Evolutionary conservation across 2,329 filamentous ascomycete species (phyloP), one percentile per base, ranked within the genome.

Genomic region (Bipolaris oryzae): DNA sequence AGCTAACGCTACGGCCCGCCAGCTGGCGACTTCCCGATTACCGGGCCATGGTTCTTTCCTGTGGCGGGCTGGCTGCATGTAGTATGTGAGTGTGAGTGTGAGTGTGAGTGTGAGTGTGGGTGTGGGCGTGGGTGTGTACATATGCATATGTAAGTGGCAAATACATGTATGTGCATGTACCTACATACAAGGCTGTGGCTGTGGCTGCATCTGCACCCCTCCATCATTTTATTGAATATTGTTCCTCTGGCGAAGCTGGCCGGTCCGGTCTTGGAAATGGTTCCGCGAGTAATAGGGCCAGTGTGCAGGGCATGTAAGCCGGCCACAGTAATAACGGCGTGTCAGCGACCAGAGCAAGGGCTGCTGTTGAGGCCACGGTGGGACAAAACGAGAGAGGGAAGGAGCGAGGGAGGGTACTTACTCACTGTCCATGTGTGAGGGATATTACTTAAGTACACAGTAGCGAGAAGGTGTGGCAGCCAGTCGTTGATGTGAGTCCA

Each of bases 1-100:
- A 60, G 60, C 60, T 63, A 61, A 51, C 61, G 61, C 61, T 57
- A 50, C 61, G 61, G 58, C 47, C 61, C 61, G 61, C 52, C 33
- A 53, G 44, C 55, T 54, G 50, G 55, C 55, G 49, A 57, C 49
- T 50, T 55, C 48, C 49, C 55, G 41, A 55, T 31, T 31, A 44
- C 44, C 44, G 50, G 50, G 44, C 54, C 50, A 43, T 51, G 39
- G 11, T 5, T 39, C 16, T 39, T 16, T 18, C 18, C 7, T 28
- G 25, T 41, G 20, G 38, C 38, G 16, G 38, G 38, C 20, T 41
- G 21, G 21, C 21, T 23, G 21, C 21, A 23, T 23, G 38, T 6
- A 10, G 7, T 28, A 28, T 28, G 25, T 28, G 25, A 28, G 9
- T 28, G 25, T 10, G 25, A n/a, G n/a, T n/a, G n/a, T n/a, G n/a